Evolutionary conservation across 2,329 filamentous ascomycete species (phyloP).

Genomic region (Aspergillus sp.): DNA sequence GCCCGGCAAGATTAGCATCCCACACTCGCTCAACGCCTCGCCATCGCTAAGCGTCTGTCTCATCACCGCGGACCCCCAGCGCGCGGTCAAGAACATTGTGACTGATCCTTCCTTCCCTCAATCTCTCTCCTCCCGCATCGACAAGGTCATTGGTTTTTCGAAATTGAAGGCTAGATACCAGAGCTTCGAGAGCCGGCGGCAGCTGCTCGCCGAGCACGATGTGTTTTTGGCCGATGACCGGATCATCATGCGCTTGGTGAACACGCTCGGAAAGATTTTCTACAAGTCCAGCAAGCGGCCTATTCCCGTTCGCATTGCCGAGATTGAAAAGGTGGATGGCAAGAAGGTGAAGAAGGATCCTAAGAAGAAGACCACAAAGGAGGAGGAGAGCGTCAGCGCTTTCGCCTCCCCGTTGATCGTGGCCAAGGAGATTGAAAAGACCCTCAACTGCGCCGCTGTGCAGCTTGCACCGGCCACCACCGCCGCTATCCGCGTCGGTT

Average conservation of each 20-base stretch:
- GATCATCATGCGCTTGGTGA: constrained; percentile 67
- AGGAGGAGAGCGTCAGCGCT: constrained; percentile 38
- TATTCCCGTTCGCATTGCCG: constrained; percentile 71
- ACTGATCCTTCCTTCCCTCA: constrained; percentile 67
- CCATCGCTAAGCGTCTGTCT: constrained; percentile 70
- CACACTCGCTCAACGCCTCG: constrained; percentile 68
- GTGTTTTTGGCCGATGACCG: constrained; percentile 91
- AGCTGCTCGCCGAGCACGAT: constrained; percentile 81
- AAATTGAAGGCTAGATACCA: constrained; percentile 89
- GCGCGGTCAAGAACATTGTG: constrained; percentile 84
- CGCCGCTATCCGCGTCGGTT: constrained; percentile 74
- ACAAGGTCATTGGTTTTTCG: constrained; percentile 71
- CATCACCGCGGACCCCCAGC: constrained; percentile 77
- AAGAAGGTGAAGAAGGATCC: constrained; percentile 56
- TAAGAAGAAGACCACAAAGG: constrained; percentile 42
- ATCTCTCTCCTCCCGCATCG: constrained; percentile 62
- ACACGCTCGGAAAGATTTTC: constrained; percentile 83
- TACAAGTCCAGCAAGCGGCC: constrained; percentile 86
- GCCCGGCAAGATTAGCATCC: constrained; percentile 74
- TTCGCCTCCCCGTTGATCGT: constrained; percentile 61
- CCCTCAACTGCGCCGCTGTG: constrained; percentile 72
- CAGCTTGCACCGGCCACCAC: constrained; percentile 74
- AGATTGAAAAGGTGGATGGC: constrained; percentile 56
- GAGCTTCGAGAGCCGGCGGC: constrained; percentile 80
- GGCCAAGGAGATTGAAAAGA: constrained; percentile 74